Evolutionary conservation across 495 filamentous ascomycete species (phyloP).

Genomic region (Neurospora sp.): DNA sequence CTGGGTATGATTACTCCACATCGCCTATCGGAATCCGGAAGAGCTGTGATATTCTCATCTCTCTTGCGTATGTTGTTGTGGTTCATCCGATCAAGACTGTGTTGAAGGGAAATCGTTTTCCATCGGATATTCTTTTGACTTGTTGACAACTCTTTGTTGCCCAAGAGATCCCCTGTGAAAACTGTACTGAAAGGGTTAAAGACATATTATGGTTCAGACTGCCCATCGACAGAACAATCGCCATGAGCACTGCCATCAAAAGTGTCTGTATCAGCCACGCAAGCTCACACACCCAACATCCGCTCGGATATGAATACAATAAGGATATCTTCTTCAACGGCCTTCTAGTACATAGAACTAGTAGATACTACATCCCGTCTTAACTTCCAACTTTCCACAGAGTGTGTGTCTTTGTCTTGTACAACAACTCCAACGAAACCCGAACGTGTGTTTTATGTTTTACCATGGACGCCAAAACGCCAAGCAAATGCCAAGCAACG

Average conservation of each 20-base stretch:
- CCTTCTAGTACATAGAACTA: not conserved
- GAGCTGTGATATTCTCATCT: not conserved
- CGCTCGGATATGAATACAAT: not conserved
- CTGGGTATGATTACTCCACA: not conserved
- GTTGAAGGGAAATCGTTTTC: not conserved
- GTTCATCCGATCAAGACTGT: not conserved
- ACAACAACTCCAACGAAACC: not conserved
- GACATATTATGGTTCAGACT: not conserved
- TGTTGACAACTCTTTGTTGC: not conserved
- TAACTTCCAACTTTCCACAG: not conserved
- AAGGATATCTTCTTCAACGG: not conserved
- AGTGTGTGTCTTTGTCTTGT: not conserved
- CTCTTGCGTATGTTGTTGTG: not conserved
- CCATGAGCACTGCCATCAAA: not conserved
- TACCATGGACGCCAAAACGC: slow-evolving; percentile 14
- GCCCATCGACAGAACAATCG: not conserved
- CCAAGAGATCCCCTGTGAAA: not conserved
- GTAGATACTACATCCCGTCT: not conserved
- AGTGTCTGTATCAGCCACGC: not conserved
- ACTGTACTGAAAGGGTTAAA: not conserved
- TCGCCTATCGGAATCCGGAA: not conserved
- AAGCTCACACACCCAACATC: not conserved
- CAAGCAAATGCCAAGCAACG: slow-evolving; percentile 6
- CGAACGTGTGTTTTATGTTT: slow-evolving; percentile 1
- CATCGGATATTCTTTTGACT: not conserved